Evolutionary conservation across 2,329 filamentous ascomycete genomes (phyloP).

Genomic region (Ceratocystis cacaofunesta): DNA sequence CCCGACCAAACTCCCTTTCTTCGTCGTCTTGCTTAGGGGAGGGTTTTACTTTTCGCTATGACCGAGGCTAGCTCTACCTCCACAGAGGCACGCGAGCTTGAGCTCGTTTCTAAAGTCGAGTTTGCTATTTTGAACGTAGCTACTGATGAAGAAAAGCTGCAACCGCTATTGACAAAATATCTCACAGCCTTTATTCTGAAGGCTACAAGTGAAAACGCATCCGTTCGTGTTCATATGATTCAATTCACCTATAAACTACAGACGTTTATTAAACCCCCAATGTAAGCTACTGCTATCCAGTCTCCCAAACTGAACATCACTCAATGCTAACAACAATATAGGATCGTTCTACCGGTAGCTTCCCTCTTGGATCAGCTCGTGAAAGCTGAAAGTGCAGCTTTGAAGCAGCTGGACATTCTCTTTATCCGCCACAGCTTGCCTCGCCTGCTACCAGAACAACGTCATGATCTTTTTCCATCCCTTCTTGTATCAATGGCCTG

Average conservation of each 20-base stretch:
- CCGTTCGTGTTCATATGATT: conserved; percentile 62
- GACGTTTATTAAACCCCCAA: conserved; percentile 37
- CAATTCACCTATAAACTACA: conserved; percentile 37
- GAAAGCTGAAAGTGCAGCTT: conserved; percentile 51
- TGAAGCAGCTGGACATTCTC: conserved; percentile 76
- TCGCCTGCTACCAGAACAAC: conserved; percentile 40
- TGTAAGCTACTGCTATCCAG: conserved; percentile 25
- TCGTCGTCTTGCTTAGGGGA: too few relatives aligned
- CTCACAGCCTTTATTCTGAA: conserved; percentile 74
- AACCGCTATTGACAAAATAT: conserved; percentile 62
- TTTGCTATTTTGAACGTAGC: conserved; percentile 65
- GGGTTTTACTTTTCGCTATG: conserved; percentile 22
- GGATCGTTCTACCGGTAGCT: conserved; percentile 69
- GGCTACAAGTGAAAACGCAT: conserved; percentile 61
- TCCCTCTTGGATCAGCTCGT: conserved; percentile 83
- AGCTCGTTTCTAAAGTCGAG: conserved; percentile 72
- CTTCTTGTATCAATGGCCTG: conserved; percentile 51
- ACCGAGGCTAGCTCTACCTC: conserved; percentile 21
- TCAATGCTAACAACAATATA: conserved; percentile 20
- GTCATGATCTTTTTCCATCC: conserved; percentile 57
- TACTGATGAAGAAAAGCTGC: conserved; percentile 70
- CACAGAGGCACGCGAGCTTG: conserved; percentile 57
- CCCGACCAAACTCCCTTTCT: too few relatives aligned
- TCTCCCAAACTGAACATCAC: background rate
- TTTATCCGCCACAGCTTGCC: conserved; percentile 72